Base-by-base conservation (phyloP, 2,329 filamentous ascomycete species). In the Periconia digitata region DNA sequence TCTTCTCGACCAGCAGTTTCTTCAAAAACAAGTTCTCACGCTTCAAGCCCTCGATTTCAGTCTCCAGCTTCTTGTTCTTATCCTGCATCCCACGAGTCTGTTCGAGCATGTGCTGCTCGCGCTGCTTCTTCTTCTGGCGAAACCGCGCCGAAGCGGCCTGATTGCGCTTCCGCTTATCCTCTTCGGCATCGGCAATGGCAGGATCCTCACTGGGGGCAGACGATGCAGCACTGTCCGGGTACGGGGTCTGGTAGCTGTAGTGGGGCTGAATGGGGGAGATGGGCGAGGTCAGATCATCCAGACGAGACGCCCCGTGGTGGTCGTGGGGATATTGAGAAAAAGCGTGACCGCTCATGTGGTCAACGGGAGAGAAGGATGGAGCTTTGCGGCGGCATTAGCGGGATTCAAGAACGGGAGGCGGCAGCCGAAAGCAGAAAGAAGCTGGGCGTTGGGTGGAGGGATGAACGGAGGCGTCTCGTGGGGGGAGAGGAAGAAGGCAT, bases 91-190 rank as follows among this genome's bases (percentile, higher is more conserved):
- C 90, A 72, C 91, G 61, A 18, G 50, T 67, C 44, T 60, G 55
- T 39, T 70, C 67, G 43, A 69, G 44, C 47, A 95, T 83, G 8
- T 89, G 87, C 72, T 92, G 88, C 76, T 95, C 90, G 43, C 90
- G 86, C 75, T 94, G 89, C 83, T 95, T 95, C 86, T 95, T 95
- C 84, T 95, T 95, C 69, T 94, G 85, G 50, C 90, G 87, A 80
- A 95, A 95, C 42, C 90, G 87, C 16, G 90, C 90, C 57, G 86
- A 91, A 46, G 90, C 90, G 24, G 90, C 90, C 2, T 91, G 95
- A 75, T 95, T 95, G 55, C 90, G 85, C 50, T 90, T 85, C 42
- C 90, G 86, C 76, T 95, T 95, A 70, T 95, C 90, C 73, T 95
- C 90, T 71, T 95, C 90, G 18, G 90, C 90, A 41, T 69, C 65